Conservation (phyloP, 2,329 filamentous ascomycete genomes). For the Xylariaceae sp. region DNA sequence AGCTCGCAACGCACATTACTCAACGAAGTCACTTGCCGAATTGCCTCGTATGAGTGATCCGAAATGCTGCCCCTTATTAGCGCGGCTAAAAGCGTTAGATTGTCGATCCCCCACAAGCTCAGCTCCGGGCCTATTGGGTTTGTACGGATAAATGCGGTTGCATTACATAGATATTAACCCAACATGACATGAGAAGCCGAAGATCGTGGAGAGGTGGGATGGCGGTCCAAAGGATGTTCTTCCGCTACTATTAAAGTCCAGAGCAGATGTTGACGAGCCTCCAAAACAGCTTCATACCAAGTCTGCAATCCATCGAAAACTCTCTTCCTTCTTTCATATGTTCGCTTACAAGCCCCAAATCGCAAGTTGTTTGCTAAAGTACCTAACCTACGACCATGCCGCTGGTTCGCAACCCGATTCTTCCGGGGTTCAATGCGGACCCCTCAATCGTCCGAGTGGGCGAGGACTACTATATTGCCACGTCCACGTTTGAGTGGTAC, state of each 20-base stretch:
- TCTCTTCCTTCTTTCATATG: background rate
- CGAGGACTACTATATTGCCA: slow-evolving; percentile 51
- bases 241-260: background rate
- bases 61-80: background rate
- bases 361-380: background rate
- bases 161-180: slow-evolving; percentile 1
- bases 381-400: slow-evolving; percentile 35
- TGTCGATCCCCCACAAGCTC: slow-evolving; percentile 1
- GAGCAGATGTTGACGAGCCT: background rate
- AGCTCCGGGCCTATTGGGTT: slow-evolving; percentile 13
- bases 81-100: slow-evolving; percentile 1
- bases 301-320: background rate
- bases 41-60: background rate
- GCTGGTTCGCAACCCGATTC: slow-evolving; percentile 47
- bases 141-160: slow-evolving; percentile 15
- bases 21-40: no score
- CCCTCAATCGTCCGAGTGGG: slow-evolving; percentile 49
- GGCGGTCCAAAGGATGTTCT: background rate
- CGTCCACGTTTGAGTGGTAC: slow-evolving; percentile 52
- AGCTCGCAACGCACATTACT: background rate
- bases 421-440: slow-evolving; percentile 53
- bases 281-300: background rate
- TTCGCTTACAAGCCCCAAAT: background rate
- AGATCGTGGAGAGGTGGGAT: background rate
- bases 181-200: background rate